Evolutionary conservation across 306 rosid genomes (phyloP).

Genomic region (Dalbergia oliveri): DNA sequence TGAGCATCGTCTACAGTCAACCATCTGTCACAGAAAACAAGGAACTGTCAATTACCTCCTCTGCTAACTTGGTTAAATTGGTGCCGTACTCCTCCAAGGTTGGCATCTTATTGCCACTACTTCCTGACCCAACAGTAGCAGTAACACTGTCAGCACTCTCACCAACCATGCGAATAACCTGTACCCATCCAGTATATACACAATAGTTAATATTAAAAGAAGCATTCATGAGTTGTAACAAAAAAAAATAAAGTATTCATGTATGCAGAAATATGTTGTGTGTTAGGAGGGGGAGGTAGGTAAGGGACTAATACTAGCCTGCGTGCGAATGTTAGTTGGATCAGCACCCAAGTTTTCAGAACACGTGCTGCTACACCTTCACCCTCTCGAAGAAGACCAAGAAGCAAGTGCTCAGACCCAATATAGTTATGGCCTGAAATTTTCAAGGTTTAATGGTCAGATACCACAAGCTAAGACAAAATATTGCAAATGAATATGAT

Average conservation of each 20-base stretch:
- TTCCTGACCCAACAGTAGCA: constrained; percentile 89
- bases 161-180: constrained; percentile 99
- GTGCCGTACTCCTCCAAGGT: constrained; percentile 99
- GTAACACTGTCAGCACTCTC: constrained; percentile 97
- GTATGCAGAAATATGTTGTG: neutral
- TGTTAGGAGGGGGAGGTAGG: neutral
- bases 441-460: constrained; percentile 31
- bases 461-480: constrained; percentile 24
- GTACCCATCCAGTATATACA: constrained; percentile 35
- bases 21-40: constrained; percentile 21
- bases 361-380: constrained; percentile 99
- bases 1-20: constrained; percentile 18
- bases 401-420: constrained; percentile 98
- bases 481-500: neutral
- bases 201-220: neutral
- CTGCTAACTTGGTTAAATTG: constrained; percentile 94
- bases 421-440: constrained; percentile 91
- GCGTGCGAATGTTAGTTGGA: constrained; percentile 94
- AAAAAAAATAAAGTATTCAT: neutral
- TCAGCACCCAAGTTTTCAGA: constrained; percentile 98
- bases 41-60: constrained; percentile 67
- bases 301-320: constrained; percentile 62
- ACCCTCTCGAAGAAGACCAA: constrained; percentile 97
- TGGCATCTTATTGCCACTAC: constrained; percentile 92
- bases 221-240: neutral